phyloP scores from a whole-genome alignment of 2,329 filamentous ascomycete species.

The Arthroderma uncinatum region DNA sequence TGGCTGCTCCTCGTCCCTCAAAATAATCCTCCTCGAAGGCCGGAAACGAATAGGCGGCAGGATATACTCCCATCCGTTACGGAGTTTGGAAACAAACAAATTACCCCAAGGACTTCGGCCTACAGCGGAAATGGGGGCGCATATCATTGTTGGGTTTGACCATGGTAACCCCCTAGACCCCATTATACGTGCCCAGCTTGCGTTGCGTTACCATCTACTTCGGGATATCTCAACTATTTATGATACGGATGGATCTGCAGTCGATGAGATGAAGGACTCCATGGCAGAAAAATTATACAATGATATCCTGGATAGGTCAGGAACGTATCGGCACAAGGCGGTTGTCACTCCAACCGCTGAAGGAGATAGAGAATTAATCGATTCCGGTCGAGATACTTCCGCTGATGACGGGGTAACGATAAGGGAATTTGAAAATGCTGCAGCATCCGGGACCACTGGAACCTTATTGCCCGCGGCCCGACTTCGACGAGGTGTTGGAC shows the following conservation, averaged over 20 bases:
- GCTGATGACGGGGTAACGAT: conserved; percentile 62
- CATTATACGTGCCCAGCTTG: conserved; percentile 80
- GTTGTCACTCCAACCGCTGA: conserved; percentile 60
- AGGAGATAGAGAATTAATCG: conserved; percentile 70
- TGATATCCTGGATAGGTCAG: conserved; percentile 82
- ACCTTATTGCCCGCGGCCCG: conserved; percentile 34
- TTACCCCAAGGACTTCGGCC: conserved; percentile 48
- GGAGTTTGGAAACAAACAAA: conserved; percentile 46
- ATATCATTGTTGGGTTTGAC: conserved; percentile 96
- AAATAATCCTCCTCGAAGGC: conserved; percentile 74
- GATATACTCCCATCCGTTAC: conserved; percentile 72
- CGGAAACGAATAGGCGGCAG: conserved; percentile 78
- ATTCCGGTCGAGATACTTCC: conserved; percentile 67
- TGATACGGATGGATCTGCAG: conserved; percentile 53
- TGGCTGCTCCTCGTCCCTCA: conserved; percentile 54
- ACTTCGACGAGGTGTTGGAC: conserved; percentile 35
- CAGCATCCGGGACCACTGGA: conserved; percentile 45
- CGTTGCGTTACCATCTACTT: conserved; percentile 72
- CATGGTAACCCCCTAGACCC: conserved; percentile 88
- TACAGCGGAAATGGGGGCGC: conserved; percentile 93
- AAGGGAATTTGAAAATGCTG: conserved; percentile 59
- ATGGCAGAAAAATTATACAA: conserved; percentile 89
- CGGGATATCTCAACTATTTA: conserved; percentile 76
- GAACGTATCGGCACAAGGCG: conserved; percentile 74
- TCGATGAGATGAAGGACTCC: conserved; percentile 66